phyloP scores from a whole-genome alignment of 2,329 filamentous ascomycete species.

The Claviceps paspali region DNA sequence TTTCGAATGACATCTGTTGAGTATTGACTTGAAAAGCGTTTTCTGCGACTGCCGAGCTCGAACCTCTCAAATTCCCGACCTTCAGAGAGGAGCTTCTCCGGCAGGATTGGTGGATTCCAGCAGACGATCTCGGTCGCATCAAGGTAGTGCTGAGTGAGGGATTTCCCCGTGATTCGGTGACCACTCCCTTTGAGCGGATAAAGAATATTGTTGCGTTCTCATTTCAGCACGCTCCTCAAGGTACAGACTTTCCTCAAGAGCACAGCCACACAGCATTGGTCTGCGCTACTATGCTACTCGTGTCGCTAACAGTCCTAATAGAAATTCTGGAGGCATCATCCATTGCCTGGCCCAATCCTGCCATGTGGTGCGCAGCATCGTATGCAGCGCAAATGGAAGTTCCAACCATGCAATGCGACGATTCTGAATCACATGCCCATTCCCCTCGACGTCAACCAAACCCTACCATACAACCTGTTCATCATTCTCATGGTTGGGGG shows the following conservation, averaged over 20 bases:
- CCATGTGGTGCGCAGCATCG: constrained; percentile 46
- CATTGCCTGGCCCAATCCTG: constrained; percentile 67
- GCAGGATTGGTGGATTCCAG: constrained; percentile 56
- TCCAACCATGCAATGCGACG: constrained; percentile 26
- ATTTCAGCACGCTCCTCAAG: constrained; percentile 69
- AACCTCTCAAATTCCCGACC: constrained; percentile 52
- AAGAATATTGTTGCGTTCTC: constrained; percentile 66
- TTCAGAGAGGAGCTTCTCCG: constrained; percentile 57
- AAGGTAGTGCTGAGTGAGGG: constrained; percentile 64
- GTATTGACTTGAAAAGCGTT: constrained; percentile 21
- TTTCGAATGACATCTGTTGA: constrained; percentile 8
- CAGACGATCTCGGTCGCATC: constrained; percentile 58
- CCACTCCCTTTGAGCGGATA: constrained; percentile 45
- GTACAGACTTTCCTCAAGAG: constrained; percentile 25
- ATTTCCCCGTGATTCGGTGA: constrained; percentile 38
- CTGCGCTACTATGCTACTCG: background rate
- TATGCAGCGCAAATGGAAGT: constrained; percentile 26
- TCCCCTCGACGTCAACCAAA: constrained; percentile 35
- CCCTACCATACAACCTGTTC: background rate
- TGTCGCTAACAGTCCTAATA: constrained; percentile 7
- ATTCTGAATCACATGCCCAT: constrained; percentile 44
- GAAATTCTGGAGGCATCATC: constrained; percentile 57
- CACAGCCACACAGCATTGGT: background rate
- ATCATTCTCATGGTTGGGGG: background rate
- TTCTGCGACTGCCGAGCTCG: constrained; percentile 41